These are phyloP conservation scores for Umbelopsis isabellina DNA, from an alignment of 192 early-diverging fungal genomes.

Conservation along the genomic window DNA sequence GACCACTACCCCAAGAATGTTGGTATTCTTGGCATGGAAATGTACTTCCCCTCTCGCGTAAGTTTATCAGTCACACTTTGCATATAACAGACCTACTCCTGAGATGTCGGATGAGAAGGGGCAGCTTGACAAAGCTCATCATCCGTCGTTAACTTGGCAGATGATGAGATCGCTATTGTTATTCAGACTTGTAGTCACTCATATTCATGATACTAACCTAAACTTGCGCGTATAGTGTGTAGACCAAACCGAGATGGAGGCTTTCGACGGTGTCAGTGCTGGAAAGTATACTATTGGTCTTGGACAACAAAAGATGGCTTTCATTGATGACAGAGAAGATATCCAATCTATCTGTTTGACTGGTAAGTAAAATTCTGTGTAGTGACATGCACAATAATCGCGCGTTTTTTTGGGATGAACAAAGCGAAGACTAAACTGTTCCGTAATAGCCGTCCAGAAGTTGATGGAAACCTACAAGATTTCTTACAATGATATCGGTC, in stretches of 20 bases:
- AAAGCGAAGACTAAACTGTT: constrained; percentile 20
- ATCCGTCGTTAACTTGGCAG: constrained; percentile 33
- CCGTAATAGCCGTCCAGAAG: constrained; percentile 77
- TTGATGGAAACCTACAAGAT: constrained; percentile 95
- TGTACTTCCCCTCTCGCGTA: constrained; percentile 55
- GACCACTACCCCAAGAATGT: constrained; percentile 47
- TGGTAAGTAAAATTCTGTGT: constrained; percentile 51
- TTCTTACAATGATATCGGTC: constrained; percentile 83
- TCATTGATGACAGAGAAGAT: constrained; percentile 96
- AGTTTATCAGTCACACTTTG: constrained; percentile 15
- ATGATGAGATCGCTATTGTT: constrained; percentile 9
- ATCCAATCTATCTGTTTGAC: constrained; percentile 88
- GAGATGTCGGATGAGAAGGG: no score
- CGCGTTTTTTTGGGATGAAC: constrained; percentile 30
- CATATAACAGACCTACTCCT: no score
- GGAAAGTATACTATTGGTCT: constrained; percentile 99
- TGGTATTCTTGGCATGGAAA: constrained; percentile 51
- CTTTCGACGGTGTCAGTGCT: constrained; percentile 88
- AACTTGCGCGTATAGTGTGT: constrained; percentile 49
- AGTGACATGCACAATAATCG: not conserved
- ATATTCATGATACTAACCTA: not conserved
- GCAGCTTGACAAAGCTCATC: not conserved
- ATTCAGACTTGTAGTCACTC: not conserved
- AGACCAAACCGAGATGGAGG: constrained; percentile 70
- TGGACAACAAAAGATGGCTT: constrained; percentile 93